These are phyloP conservation scores for Phytophthora meadii DNA, from an alignment of 352 stramenopile genomes.

Conservation along the genomic window DNA sequence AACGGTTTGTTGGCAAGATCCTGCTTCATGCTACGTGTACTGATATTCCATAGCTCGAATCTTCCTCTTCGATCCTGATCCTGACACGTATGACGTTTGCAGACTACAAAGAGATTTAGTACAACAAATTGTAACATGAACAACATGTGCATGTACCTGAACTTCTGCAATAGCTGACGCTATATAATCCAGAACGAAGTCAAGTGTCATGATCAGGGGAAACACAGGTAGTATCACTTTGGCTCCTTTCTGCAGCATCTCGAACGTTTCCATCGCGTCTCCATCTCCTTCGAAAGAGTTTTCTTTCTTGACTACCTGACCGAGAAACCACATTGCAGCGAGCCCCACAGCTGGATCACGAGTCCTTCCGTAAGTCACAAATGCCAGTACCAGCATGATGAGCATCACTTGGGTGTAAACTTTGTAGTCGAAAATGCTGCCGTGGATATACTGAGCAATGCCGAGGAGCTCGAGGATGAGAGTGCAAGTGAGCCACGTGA, in stretches of 20 bases:
- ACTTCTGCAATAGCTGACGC: no score
- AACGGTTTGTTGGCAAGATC: no score
- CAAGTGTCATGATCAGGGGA: not conserved
- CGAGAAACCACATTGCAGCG: slow-evolving; percentile 33
- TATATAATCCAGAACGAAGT: no score
- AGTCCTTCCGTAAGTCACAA: slow-evolving; percentile 33
- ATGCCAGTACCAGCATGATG: slow-evolving; percentile 30
- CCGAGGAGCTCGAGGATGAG: slow-evolving; percentile 33
- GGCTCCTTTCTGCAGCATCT: slow-evolving; percentile 32
- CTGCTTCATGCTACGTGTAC: no score
- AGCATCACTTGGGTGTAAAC: slow-evolving; percentile 36
- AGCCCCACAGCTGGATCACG: slow-evolving; percentile 34
- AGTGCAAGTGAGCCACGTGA: slow-evolving; percentile 40
- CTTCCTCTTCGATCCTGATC: no score
- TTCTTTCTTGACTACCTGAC: slow-evolving; percentile 27
- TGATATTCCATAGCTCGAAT: no score
- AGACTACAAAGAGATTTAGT: no score
- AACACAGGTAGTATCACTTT: not conserved
- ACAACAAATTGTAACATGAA: no score
- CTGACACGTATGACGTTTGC: no score
- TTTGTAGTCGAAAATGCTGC: slow-evolving; percentile 30
- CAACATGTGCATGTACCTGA: no score
- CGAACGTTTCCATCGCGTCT: slow-evolving; percentile 17
- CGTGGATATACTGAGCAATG: slow-evolving; percentile 35
- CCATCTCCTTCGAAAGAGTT: slow-evolving; percentile 5